A percentile compares a stretch with the other conserved stretches of the same genome.
Conservation (phyloP, 2,329 filamentous ascomycete species). For the Pseudogymnoascus sp. region DNA sequence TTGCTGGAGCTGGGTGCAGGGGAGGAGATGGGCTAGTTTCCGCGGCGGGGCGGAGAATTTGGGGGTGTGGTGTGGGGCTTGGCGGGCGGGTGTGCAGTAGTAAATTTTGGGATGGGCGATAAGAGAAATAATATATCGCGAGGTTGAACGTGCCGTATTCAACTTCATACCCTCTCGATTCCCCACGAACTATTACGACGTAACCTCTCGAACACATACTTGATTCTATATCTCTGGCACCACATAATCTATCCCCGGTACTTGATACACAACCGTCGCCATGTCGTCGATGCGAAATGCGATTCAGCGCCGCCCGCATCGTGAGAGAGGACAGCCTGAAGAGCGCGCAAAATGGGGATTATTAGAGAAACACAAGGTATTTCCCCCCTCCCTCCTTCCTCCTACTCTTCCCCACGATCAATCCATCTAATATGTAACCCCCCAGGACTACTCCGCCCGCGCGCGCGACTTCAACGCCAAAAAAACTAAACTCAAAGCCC, state of each 20-base stretch:
- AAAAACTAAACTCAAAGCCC: constrained; percentile 49
- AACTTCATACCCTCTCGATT: neutral
- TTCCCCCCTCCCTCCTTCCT: constrained; percentile 10
- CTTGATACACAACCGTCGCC: neutral
- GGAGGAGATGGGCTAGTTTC: neutral
- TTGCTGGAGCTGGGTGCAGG: neutral
- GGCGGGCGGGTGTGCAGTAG: neutral
- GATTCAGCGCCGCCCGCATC: constrained; percentile 75
- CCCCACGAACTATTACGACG: neutral
- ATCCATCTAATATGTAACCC: neutral
- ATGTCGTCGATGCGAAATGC: constrained; percentile 56
- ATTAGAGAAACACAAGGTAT: constrained; percentile 88
- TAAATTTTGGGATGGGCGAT: constrained; percentile 5
- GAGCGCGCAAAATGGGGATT: constrained; percentile 82
- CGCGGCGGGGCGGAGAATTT: constrained; percentile 4
- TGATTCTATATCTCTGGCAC: neutral
- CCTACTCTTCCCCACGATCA: neutral
- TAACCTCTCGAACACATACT: neutral
- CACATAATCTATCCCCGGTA: neutral
- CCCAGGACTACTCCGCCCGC: constrained; percentile 55
- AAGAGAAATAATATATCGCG: constrained; percentile 7
- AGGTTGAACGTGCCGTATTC: neutral
- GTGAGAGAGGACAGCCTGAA: constrained; percentile 79
- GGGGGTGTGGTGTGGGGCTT: neutral
- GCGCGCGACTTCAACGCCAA: constrained; percentile 60